phyloP scores from a whole-genome alignment of 345 rosid genomes.

The Gossypium anomalum region DNA sequence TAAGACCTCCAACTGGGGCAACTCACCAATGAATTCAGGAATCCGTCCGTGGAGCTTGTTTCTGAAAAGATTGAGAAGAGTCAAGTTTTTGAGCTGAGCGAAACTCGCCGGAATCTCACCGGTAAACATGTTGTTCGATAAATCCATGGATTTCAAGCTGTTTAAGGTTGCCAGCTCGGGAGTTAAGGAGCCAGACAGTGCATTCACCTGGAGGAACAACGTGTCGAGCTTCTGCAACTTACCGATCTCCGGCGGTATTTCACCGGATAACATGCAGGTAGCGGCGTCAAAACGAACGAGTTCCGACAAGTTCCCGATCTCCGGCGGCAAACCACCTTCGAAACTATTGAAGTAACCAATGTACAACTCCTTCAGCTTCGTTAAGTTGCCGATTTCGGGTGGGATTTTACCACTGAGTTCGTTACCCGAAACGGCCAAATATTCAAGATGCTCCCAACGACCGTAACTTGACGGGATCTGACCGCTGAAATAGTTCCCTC shows the following conservation, averaged over 20 bases:
- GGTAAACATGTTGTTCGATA: constrained; percentile 68
- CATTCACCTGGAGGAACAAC: constrained; percentile 79
- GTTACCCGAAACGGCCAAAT: constrained; percentile 74
- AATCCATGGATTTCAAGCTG: constrained; percentile 79
- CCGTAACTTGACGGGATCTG: constrained; percentile 68
- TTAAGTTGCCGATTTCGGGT: constrained; percentile 67
- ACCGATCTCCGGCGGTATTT: constrained; percentile 59
- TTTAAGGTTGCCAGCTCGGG: constrained; percentile 54
- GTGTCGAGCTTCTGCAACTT: constrained; percentile 72
- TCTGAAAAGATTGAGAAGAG: constrained; percentile 68
- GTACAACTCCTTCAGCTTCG: constrained; percentile 55
- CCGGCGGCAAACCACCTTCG: constrained; percentile 60
- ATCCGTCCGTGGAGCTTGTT: constrained; percentile 79
- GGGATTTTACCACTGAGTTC: constrained; percentile 70
- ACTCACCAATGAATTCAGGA: constrained; percentile 69
- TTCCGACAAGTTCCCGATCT: constrained; percentile 68
- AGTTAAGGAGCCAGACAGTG: constrained; percentile 54
- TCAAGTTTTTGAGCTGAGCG: constrained; percentile 55
- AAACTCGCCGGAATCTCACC: constrained; percentile 76
- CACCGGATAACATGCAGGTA: constrained; percentile 58
- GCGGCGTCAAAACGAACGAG: constrained; percentile 68
- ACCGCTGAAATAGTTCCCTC: constrained; percentile 78
- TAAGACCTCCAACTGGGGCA: constrained; percentile 72
- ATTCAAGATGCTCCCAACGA: constrained; percentile 61
- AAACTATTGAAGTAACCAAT: constrained; percentile 76